These are phyloP conservation scores for Hymenoscyphus fraxineus DNA, from an alignment of 2,329 filamentous ascomycete species.

Conservation along the genomic window DNA sequence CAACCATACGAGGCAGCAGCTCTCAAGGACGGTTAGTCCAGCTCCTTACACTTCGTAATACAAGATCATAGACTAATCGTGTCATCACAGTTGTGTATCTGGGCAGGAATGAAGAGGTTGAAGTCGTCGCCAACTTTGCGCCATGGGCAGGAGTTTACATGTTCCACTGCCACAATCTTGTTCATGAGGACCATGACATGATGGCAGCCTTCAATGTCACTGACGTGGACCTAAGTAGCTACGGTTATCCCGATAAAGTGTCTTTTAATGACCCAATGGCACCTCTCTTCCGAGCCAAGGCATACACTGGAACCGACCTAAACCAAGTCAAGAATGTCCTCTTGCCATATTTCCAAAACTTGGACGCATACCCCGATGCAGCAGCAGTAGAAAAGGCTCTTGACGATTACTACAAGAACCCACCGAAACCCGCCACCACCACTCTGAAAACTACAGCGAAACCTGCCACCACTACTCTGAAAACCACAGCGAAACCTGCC, in stretches of 20 bases:
- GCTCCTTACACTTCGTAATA: too few species aligned
- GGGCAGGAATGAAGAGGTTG: conserved; percentile 44
- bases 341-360: conserved; percentile 13
- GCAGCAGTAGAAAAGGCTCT: conserved; percentile 16
- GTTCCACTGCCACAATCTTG: conserved; percentile 39
- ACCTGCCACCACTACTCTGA: not conserved
- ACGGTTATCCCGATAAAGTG: conserved; percentile 23
- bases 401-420: conserved; percentile 18
- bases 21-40: conserved; percentile 46
- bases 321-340: conserved; percentile 18
- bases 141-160: conserved; percentile 52
- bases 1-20: conserved; percentile 51
- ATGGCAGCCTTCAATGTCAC: conserved; percentile 33
- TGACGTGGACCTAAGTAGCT: conserved; percentile 14
- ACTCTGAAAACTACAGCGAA: not conserved
- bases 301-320: conserved; percentile 21
- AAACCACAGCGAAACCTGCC: not conserved
- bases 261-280: conserved; percentile 29
- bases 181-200: conserved; percentile 36
- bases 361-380: conserved; percentile 27
- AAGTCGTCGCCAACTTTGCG: conserved; percentile 48
- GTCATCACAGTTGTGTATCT: conserved; percentile 45
- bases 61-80: not conserved
- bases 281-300: conserved; percentile 23
- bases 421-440: not conserved